Evolutionary conservation across 257 asterid genomes (phyloP).

Genomic region (Fraxinus excelsior): DNA sequence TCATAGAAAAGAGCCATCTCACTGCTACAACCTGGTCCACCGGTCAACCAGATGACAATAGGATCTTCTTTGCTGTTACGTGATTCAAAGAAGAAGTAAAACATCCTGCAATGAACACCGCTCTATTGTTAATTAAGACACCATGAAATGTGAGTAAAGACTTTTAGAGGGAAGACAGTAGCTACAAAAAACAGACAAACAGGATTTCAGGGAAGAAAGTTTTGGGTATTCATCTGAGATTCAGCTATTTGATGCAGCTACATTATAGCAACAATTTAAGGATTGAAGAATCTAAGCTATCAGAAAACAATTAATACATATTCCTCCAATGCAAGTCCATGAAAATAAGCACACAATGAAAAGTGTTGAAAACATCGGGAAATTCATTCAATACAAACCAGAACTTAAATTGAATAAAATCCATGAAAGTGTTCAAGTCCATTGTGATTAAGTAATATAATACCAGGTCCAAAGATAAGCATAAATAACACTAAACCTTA

Average conservation of each 20-base stretch:
- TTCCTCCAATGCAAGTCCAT: neutral
- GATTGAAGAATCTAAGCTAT: conserved; percentile 2
- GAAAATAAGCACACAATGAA: neutral
- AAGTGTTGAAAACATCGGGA: neutral
- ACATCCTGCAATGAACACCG: conserved; percentile 62
- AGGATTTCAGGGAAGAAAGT: neutral
- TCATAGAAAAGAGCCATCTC: conserved; percentile 95
- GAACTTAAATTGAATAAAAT: neutral
- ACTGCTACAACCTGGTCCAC: conserved; percentile 99
- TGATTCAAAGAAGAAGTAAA: conserved; percentile 91
- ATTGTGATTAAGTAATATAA: neutral
- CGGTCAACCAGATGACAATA: conserved; percentile 95
- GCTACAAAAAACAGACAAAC: neutral
- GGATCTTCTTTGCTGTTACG: conserved; percentile 77
- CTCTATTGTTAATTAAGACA: conserved; percentile 21
- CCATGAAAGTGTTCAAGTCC: neutral
- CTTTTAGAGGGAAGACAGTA: neutral
- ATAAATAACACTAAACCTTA: neutral
- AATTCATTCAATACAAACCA: neutral
- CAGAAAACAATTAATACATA: neutral
- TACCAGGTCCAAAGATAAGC: too few relatives aligned
- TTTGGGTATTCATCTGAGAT: neutral
- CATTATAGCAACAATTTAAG: neutral
- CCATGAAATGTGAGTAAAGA: neutral
- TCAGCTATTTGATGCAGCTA: neutral